Evolutionary conservation across 805 yeast species (phyloP), one percentile per base, ranked within the genome.

Genomic region (Ogataea angusta): DNA sequence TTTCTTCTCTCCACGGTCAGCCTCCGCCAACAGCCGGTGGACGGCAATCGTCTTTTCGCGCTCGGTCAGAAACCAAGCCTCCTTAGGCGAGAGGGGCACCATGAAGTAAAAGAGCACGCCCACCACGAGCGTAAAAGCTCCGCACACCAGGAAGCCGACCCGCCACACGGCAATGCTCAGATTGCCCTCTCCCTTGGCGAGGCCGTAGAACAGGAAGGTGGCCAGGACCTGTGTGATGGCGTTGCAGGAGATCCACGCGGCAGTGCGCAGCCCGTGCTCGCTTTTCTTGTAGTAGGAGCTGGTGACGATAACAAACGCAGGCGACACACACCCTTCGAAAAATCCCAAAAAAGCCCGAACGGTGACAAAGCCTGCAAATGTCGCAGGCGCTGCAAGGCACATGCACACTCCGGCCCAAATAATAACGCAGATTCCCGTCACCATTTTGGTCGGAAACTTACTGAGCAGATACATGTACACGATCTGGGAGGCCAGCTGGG

Each of bases 141-240:
- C 91, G 30, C 76, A 70, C 24, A 80, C 66, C 36, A 82, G 59
- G 56, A 75, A 82, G 6, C 79, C 58, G 10, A 76, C 59, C 51
- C 74, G 76, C 89, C 89, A 83, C 4, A 80, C 68, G 4, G 59
- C 67, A 5, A 78, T 57, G 15, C 69, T 75, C 69, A 75, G 67
- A 3, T 44, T 25, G n/a, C 32, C 23, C 16, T 40, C 62, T 70
- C 26, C 59, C 28, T n/a, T 56, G 62, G 60, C 67, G 4, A 78
- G 58, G 13, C 69, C 46, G 53, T 67, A 74, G 10, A 60, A 78
- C 42, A 80, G 69, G 6, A 70, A 67, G 29, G 70, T 69, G 10
- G 80, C 77, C 31, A 73, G 36, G 21, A 73, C 59, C 26, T 66
- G 62, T 40, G 76, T 76, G 7, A 68, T 45, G 30, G 74, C 73